These are phyloP conservation scores for Triadica sebifera DNA, from an alignment of 345 rosid genomes.

Conservation along the genomic window DNA sequence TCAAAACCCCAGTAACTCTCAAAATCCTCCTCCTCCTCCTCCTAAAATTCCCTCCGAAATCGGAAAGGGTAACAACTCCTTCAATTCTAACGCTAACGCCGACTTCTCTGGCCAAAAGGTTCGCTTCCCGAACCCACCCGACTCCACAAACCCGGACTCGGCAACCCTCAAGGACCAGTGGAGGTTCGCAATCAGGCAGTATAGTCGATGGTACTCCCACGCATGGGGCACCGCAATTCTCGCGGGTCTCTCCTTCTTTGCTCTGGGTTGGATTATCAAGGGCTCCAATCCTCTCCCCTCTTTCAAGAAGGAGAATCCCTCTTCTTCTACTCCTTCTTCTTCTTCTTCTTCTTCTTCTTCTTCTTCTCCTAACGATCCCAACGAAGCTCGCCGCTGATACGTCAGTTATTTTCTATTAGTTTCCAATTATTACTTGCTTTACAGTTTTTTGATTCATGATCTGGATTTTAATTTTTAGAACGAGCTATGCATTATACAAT, in stretches of 20 bases:
- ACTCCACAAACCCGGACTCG: slow-evolving; percentile 60
- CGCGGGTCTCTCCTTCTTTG: slow-evolving; percentile 76
- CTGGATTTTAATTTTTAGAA: neutral
- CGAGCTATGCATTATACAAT: neutral
- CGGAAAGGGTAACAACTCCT: neutral
- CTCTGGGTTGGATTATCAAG: slow-evolving; percentile 82
- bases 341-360: slow-evolving; percentile 9
- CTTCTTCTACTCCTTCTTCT: slow-evolving; percentile 9
- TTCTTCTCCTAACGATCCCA: slow-evolving; percentile 9
- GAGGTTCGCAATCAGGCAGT: slow-evolving; percentile 74
- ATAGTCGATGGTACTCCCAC: slow-evolving; percentile 74
- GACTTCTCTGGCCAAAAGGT: slow-evolving; percentile 40
- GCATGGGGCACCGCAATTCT: slow-evolving; percentile 94
- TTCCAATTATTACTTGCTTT: too few relatives aligned
- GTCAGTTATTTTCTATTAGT: slow-evolving; percentile 4
- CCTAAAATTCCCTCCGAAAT: slow-evolving; percentile 4
- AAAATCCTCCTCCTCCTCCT: neutral
- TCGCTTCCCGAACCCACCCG: slow-evolving; percentile 62
- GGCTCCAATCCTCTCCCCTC: slow-evolving; percentile 82
- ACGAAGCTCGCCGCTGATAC: neutral
- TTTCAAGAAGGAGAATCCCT: slow-evolving; percentile 23
- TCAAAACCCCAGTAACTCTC: neutral
- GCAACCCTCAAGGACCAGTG: slow-evolving; percentile 81
- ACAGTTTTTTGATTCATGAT: too few relatives aligned
- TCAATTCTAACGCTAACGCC: slow-evolving; percentile 1